Base-by-base conservation (phyloP, 768 basidiomycete species). In the Macrocybe gigantea region DNA sequence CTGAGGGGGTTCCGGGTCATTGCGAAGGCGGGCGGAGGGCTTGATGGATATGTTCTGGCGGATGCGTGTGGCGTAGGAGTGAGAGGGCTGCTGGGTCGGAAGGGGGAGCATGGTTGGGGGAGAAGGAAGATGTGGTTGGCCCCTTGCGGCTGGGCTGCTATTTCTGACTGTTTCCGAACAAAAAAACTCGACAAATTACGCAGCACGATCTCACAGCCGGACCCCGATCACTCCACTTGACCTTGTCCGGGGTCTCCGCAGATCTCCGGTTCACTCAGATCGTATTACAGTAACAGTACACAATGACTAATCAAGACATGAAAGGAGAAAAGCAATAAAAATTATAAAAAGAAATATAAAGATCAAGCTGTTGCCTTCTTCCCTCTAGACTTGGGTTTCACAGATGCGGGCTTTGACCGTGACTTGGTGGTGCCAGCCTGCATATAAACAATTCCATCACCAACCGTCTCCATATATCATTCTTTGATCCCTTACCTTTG, bases 1-100 rank as follows among this genome's bases (percentile, higher is more conserved):
- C 57, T 65, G 58, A 49, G 60, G 62, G 11, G 64, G 60, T 30
- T 71, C 68, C 39, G 77, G 67, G 10, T 63, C 67, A 47, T 76
- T 72, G 51, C 73, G 69, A 29, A 74, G 71, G 52, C 79, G 80
- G 45, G 69, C 57, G 29, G 75, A 70, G 48, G 79, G 81, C 51
- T 71, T 77, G 53, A 81, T 70, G 53, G 69, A 29, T 44, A 77
- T 67, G 49, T 78, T 77, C 39, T 75, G 73, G 50, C 77, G 73
- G 33, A 73, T 78, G 43, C 79, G 67, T 12, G 79, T 81, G 52
- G 73, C 73, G 70, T 83, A 79, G 51, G 65, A 61, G 63, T 71
- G 71, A 12, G 60, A 49, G 50, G 33, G 60, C 39, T 37, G 49
- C 53, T 40, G 33, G 51, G 48, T 49, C 7, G 47, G 35, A 12